A percentile compares a stretch with the other conserved stretches of the same genome.
phyloP scores from a whole-genome alignment of 2,329 filamentous ascomycete genomes.

The Graphium sp. region DNA sequence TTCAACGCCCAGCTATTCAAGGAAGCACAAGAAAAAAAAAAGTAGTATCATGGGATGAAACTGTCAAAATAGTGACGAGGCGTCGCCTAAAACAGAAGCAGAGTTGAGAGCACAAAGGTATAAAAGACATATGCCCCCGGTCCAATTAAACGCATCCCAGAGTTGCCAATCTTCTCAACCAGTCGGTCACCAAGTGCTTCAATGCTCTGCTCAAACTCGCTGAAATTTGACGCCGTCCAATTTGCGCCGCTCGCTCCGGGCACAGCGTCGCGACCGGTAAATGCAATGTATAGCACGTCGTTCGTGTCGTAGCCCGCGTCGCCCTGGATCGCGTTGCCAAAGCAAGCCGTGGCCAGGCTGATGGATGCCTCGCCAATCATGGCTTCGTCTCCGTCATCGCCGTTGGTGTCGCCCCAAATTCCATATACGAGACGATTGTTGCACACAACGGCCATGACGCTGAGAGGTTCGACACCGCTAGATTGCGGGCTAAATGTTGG shows the following conservation, averaged over 20 bases:
- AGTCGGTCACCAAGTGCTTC: constrained; percentile 30
- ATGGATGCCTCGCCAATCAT: constrained; percentile 40
- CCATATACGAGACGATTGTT: constrained; percentile 33
- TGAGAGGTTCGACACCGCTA: constrained; percentile 28
- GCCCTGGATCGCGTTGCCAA: constrained; percentile 32
- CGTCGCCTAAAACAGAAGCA: too few species aligned
- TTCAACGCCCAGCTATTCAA: too few species aligned
- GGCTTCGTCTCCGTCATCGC: constrained; percentile 25
- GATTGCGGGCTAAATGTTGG: constrained; percentile 21
- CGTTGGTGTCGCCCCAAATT: constrained; percentile 46
- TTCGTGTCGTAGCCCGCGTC: constrained; percentile 35
- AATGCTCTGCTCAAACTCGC: constrained; percentile 36
- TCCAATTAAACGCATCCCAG: too few species aligned
- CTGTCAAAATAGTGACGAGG: too few species aligned
- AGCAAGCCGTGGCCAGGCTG: constrained; percentile 39
- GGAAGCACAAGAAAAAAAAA: too few species aligned
- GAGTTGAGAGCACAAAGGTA: too few species aligned
- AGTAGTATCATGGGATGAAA: too few species aligned
- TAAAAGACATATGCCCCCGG: too few species aligned
- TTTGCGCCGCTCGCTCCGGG: constrained; percentile 33
- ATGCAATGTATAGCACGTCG: constrained; percentile 47
- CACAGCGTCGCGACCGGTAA: constrained; percentile 36
- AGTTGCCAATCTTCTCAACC: constrained; percentile 18
- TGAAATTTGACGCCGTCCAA: constrained; percentile 32
- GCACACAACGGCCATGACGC: constrained; percentile 38